These are phyloP conservation scores for Saccharomyces hybrid DNA, from an alignment of 1,139 yeast species.

Conservation along the genomic window DNA sequence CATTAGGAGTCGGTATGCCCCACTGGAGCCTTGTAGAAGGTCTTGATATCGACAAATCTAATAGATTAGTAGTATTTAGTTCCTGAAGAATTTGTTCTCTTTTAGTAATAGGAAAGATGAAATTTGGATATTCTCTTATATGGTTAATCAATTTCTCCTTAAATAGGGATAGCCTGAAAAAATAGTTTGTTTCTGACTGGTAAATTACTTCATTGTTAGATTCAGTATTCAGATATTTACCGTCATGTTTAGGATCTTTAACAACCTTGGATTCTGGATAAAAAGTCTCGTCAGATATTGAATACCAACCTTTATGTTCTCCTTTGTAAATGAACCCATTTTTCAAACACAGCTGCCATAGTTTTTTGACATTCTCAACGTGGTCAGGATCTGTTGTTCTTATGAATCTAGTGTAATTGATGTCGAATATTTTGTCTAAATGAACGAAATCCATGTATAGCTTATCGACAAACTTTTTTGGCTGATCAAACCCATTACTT, in stretches of 20 bases:
- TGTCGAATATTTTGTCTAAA: constrained; percentile 50
- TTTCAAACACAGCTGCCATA: constrained; percentile 58
- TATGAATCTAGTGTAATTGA: constrained; percentile 68
- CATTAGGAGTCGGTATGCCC: constrained; percentile 89
- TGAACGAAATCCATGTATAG: constrained; percentile 56
- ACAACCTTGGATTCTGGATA: constrained; percentile 76
- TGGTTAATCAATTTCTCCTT: constrained; percentile 43
- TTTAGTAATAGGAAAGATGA: constrained; percentile 58
- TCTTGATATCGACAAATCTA: constrained; percentile 77
- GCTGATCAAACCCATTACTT: constrained; percentile 39
- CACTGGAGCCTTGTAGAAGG: constrained; percentile 71
- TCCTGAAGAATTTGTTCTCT: constrained; percentile 52
- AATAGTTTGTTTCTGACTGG: constrained; percentile 79
- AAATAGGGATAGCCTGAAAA: constrained; percentile 63
- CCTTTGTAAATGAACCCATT: constrained; percentile 75
- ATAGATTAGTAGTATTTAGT: constrained; percentile 37
- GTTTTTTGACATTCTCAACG: constrained; percentile 47
- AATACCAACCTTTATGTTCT: constrained; percentile 88
- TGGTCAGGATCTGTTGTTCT: constrained; percentile 89
- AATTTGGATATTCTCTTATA: constrained; percentile 39
- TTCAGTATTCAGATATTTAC: constrained; percentile 51
- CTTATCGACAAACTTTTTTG: constrained; percentile 65
- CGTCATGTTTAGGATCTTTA: constrained; percentile 28
- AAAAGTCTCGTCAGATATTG: constrained; percentile 88
- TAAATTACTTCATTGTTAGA: constrained; percentile 67